phyloP scores from a whole-genome alignment of 2,329 filamentous ascomycete genomes.

The Trichoderma cornu-damae region DNA sequence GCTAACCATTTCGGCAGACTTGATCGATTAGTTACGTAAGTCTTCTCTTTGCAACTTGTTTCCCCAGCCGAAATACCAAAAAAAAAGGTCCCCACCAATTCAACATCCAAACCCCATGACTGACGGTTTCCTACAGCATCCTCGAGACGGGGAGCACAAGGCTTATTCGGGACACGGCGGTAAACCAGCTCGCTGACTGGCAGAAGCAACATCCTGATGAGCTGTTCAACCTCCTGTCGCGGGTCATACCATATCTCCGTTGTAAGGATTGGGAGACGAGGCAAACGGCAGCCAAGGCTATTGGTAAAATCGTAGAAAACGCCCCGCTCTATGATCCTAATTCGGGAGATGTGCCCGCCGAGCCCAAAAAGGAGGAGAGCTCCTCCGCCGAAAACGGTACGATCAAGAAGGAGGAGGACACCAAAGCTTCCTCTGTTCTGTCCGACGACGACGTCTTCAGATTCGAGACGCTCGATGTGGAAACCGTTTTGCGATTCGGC shows the following conservation, averaged over 20 bases:
- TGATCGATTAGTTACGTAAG: constrained; percentile 82
- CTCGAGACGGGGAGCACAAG: constrained; percentile 96
- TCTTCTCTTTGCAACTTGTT: constrained; percentile 26
- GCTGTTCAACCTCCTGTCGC: constrained; percentile 86
- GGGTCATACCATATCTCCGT: constrained; percentile 90
- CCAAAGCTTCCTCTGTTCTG: constrained; percentile 41
- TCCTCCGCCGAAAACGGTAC: constrained; percentile 34
- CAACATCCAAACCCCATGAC: neutral
- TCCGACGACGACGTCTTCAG: constrained; percentile 59
- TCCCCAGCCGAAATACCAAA: neutral
- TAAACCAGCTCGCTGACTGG: constrained; percentile 93
- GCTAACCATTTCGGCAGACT: constrained; percentile 49
- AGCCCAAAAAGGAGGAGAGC: constrained; percentile 38
- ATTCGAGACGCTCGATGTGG: constrained; percentile 70
- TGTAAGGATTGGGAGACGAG: constrained; percentile 97
- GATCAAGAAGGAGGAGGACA: constrained; percentile 61
- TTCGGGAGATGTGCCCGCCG: constrained; percentile 54
- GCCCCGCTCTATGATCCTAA: constrained; percentile 87
- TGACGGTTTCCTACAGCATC: constrained; percentile 52
- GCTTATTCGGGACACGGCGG: constrained; percentile 93
- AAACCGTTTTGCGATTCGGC: constrained; percentile 74
- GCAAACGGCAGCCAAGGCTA: constrained; percentile 85
- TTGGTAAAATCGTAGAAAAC: constrained; percentile 90
- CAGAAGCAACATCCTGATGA: constrained; percentile 98
- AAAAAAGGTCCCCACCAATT: neutral